These are phyloP conservation scores for Lecanicillium sp. DNA, from an alignment of 2,329 filamentous ascomycete genomes.

Conservation along the genomic window DNA sequence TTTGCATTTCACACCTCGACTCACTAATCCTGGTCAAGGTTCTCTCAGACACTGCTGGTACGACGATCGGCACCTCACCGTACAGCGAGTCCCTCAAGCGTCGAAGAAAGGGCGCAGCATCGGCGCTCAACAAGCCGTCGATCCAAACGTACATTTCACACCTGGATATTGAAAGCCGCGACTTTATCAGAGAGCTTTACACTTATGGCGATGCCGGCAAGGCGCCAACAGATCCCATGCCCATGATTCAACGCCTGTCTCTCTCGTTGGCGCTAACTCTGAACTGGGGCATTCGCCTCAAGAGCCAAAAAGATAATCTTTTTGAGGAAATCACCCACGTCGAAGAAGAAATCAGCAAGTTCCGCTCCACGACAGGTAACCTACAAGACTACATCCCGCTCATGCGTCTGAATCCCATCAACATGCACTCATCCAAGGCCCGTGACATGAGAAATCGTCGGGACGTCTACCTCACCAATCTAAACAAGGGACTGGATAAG, in stretches of 20 bases:
- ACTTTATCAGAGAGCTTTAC: slow-evolving; percentile 53
- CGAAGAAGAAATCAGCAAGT: slow-evolving; percentile 51
- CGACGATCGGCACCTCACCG: slow-evolving; percentile 59
- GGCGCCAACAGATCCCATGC: slow-evolving; percentile 53
- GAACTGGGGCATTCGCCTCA: slow-evolving; percentile 58
- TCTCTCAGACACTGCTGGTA: slow-evolving; percentile 56
- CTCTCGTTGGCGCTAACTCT: slow-evolving; percentile 55
- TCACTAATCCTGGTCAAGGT: slow-evolving; percentile 29
- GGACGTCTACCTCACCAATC: slow-evolving; percentile 48
- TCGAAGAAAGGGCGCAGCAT: slow-evolving; percentile 55
- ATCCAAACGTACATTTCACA: slow-evolving; percentile 55
- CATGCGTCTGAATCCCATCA: slow-evolving; percentile 53
- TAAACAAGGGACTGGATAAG: slow-evolving; percentile 52
- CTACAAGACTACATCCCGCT: slow-evolving; percentile 54
- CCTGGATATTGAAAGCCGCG: slow-evolving; percentile 53
- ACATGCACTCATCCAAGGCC: slow-evolving; percentile 46
- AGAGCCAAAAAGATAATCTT: slow-evolving; percentile 46
- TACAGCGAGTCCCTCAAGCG: slow-evolving; percentile 58
- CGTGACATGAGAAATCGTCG: slow-evolving; percentile 51
- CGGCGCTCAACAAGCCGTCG: slow-evolving; percentile 56
- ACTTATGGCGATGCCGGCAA: slow-evolving; percentile 47
- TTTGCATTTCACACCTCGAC: background rate
- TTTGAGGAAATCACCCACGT: slow-evolving; percentile 56
- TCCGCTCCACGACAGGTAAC: slow-evolving; percentile 52
- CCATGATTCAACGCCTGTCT: slow-evolving; percentile 57